Evolutionary conservation across 2,329 filamentous ascomycete species (phyloP), one percentile per base, ranked within the genome.

Genomic region (Exophiala phaeomuriformis): DNA sequence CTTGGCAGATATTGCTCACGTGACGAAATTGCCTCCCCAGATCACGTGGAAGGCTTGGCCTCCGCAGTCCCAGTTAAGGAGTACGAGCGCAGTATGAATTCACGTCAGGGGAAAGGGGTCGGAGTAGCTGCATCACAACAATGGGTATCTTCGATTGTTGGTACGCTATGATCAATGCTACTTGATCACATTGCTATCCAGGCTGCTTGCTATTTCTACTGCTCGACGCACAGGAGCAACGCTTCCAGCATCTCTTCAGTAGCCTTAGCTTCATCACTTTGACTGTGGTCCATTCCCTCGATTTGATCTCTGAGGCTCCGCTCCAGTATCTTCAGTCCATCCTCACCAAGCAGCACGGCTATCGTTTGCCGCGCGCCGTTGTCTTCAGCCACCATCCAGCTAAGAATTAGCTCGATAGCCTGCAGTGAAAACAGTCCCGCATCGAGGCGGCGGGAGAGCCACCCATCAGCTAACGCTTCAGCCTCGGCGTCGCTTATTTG

Each of bases 351-450:
- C 3, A 86, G 69, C 27, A 75, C 71, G 47, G 76, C 69, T 32
- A 95, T 82, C 63, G 77, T 85, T 52, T 72, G 75, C 63, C 77
- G 81, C 1, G 88, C 87, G 0, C 88, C 89, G 33, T 76, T 77
- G 64, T 98, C 93, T 70, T 98, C 93, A 0, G 90, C 93, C 5
- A 89, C 78, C 32, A 97, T 76, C 93, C 93, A 98, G 8, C 90
- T 88, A 31, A 98, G 70, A 31, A 93, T 81, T 0, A 90, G 79
- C 72, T 97, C 91, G 43, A 93, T 80, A 2, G 82, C 86, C 68
- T 95, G 89, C 51, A 96, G 71, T 29, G 81, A 85, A 67, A 88
- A 95, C 4, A 97, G 72, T 0, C 93, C 93, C 0, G 88, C 89
- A 59, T 95, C 90, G 10, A 97, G 75, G 45, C 88, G 77, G 48